A percentile compares a stretch with the other conserved stretches of the same genome.
phyloP scores from a whole-genome alignment of 2,329 filamentous ascomycete species.

The Seiridium cupressi region DNA sequence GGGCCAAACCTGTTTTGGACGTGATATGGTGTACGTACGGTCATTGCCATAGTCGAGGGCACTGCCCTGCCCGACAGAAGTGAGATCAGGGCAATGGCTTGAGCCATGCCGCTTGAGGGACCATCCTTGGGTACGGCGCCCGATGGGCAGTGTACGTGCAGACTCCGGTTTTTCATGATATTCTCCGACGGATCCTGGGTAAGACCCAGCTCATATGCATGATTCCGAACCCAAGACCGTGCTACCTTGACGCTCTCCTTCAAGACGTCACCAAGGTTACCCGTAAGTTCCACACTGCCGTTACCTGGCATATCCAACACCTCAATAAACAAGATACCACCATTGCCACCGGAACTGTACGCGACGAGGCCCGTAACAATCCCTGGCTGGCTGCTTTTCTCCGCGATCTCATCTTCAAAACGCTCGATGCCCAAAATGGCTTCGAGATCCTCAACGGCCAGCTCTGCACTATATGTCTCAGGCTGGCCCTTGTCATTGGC shows the following conservation, averaged over 20 bases:
- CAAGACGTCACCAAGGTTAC: conserved; percentile 92
- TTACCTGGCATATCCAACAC: conserved; percentile 95
- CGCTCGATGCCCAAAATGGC: conserved; percentile 88
- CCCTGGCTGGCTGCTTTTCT: conserved; percentile 78
- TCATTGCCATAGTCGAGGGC: conserved; percentile 94
- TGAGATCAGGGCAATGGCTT: conserved; percentile 89
- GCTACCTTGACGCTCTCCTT: conserved; percentile 98
- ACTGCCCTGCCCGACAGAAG: conserved; percentile 85
- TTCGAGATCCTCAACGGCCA: conserved; percentile 81
- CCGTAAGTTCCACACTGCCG: conserved; percentile 90
- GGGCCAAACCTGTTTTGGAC: conserved; percentile 4
- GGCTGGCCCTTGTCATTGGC: conserved; percentile 72
- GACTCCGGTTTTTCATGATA: conserved; percentile 91
- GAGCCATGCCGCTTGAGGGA: conserved; percentile 82
- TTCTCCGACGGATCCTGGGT: conserved; percentile 79
- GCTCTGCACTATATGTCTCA: conserved; percentile 68
- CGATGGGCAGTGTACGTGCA: conserved; percentile 94
- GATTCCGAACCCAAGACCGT: conserved; percentile 93
- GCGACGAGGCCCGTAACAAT: conserved; percentile 96
- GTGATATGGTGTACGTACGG: conserved; percentile 46
- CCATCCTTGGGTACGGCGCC: conserved; percentile 96
- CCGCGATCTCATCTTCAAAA: conserved; percentile 93
- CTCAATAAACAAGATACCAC: conserved; percentile 97
- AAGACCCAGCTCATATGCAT: conserved; percentile 86
- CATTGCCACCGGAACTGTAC: conserved; percentile 88